Percentiles rank a stretch among this genome's conserved stretches.
Evolutionary conservation across 2,329 filamentous ascomycete genomes (phyloP).

Genomic region (Fusarium temperatum): DNA sequence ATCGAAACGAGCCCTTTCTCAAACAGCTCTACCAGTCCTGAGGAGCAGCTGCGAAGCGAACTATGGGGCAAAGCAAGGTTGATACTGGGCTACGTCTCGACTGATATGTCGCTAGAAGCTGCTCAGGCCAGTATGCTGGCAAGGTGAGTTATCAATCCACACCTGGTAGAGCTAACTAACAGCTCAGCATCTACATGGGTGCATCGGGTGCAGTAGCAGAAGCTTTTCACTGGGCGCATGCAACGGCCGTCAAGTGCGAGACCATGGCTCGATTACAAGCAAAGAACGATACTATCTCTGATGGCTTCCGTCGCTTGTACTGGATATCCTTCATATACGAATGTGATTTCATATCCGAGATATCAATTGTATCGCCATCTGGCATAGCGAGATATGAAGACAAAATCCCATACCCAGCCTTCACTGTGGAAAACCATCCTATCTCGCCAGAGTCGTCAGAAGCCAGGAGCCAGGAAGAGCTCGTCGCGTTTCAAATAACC

Average conservation of each 20-base stretch:
- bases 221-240: conserved; percentile 41
- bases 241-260: conserved; percentile 43
- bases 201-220: conserved; percentile 37
- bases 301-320: conserved; percentile 40
- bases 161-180: neutral
- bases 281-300: neutral
- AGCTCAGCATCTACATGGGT: conserved; percentile 37
- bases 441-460: neutral
- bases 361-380: conserved; percentile 41
- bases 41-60: neutral
- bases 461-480: conserved; percentile 27
- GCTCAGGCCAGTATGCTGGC: conserved; percentile 43
- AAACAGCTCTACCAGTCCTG: neutral
- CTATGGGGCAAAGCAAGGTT: conserved; percentile 41
- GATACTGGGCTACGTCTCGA: conserved; percentile 30
- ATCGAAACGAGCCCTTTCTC: neutral
- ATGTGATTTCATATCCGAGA: conserved; percentile 44
- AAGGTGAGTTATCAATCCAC: conserved; percentile 16
- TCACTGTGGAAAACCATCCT: fast-evolving
- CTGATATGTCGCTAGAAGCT: conserved; percentile 33
- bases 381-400: conserved; percentile 45
- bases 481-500: conserved; percentile 45
- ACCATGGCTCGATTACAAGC: conserved; percentile 27
- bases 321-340: conserved; percentile 46
- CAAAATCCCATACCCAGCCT: conserved; percentile 20